These are phyloP conservation scores for Adiantum capillusveneris DNA, from an alignment of 75 land plant species.

Conservation along the genomic window DNA sequence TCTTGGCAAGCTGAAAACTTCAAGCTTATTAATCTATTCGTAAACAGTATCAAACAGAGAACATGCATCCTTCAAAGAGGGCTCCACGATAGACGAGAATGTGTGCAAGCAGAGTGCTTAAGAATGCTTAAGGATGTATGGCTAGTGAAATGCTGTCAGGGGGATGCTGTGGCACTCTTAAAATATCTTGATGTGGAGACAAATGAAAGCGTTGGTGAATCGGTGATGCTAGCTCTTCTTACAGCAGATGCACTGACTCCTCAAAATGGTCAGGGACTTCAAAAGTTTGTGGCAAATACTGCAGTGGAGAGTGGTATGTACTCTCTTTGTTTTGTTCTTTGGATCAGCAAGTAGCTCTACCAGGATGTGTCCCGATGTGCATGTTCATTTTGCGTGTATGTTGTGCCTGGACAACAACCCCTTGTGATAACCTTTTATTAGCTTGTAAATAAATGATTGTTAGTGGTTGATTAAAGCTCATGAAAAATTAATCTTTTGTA, in stretches of 20 bases:
- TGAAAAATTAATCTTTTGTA: too few species aligned
- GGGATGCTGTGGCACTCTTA: constrained; percentile 59
- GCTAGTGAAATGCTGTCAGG: constrained; percentile 66
- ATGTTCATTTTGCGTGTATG: too few species aligned
- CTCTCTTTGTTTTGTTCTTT: not conserved
- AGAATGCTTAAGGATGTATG: constrained; percentile 78
- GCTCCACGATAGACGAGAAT: constrained; percentile 61
- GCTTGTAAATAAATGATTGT: too few species aligned
- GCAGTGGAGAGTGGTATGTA: constrained; percentile 35
- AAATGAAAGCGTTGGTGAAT: constrained; percentile 79
- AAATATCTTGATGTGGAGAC: constrained; percentile 95
- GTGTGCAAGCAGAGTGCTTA: constrained; percentile 73
- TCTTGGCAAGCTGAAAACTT: too few species aligned
- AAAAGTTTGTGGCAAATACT: constrained; percentile 28
- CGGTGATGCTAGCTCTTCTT: constrained; percentile 62
- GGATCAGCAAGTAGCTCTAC: too few species aligned
- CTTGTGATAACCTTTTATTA: too few species aligned
- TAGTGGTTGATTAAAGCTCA: too few species aligned
- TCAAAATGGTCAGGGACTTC: constrained; percentile 48
- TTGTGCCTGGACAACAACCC: too few species aligned
- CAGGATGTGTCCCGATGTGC: too few species aligned
- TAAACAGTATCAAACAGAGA: constrained; percentile 76
- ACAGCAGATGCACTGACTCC: constrained; percentile 37
- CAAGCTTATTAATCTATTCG: too few species aligned
- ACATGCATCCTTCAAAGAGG: constrained; percentile 76